These are phyloP conservation scores for Pseudogymnoascus sp. DNA, from an alignment of 2,329 filamentous ascomycete species.

Conservation along the genomic window DNA sequence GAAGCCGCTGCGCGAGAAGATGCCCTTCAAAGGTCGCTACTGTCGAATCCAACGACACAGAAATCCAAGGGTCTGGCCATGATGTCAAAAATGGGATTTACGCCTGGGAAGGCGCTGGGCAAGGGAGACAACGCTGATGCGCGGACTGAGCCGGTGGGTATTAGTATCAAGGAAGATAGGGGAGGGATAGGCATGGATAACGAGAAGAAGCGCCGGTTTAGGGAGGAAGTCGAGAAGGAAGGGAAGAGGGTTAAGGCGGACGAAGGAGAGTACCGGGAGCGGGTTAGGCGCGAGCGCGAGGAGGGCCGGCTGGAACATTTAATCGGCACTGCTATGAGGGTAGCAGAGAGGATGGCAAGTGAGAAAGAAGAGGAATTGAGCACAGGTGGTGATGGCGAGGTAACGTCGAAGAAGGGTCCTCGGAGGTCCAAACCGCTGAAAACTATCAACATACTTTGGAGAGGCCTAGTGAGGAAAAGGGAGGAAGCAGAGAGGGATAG, in stretches of 20 bases:
- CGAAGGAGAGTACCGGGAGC: conserved; percentile 64
- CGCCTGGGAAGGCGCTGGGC: conserved; percentile 65
- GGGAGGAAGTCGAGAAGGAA: conserved; percentile 51
- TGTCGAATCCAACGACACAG: conserved; percentile 46
- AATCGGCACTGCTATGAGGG: conserved; percentile 70
- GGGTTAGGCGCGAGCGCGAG: conserved; percentile 63
- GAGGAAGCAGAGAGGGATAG: conserved; percentile 62
- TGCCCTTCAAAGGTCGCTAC: conserved; percentile 64
- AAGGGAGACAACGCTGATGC: conserved; percentile 38
- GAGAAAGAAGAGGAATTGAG: conserved; percentile 21
- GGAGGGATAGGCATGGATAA: conserved; percentile 77
- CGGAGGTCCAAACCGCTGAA: conserved; percentile 46
- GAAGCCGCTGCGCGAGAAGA: conserved; percentile 64
- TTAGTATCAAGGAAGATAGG: conserved; percentile 69
- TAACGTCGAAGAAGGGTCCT: conserved; percentile 19
- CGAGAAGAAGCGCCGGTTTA: conserved; percentile 70
- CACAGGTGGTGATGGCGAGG: conserved; percentile 16
- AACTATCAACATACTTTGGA: conserved; percentile 69
- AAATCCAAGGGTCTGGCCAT: conserved; percentile 85
- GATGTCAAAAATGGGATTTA: conserved; percentile 96
- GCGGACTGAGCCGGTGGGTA: conserved; percentile 62
- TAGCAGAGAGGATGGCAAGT: conserved; percentile 62
- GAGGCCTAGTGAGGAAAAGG: conserved; percentile 61
- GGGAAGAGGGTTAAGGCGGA: conserved; percentile 56
- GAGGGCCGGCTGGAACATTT: conserved; percentile 59